Evolutionary conservation across 495 filamentous ascomycete genomes (phyloP).

Genomic region (Astrothelium macrocarpum): DNA sequence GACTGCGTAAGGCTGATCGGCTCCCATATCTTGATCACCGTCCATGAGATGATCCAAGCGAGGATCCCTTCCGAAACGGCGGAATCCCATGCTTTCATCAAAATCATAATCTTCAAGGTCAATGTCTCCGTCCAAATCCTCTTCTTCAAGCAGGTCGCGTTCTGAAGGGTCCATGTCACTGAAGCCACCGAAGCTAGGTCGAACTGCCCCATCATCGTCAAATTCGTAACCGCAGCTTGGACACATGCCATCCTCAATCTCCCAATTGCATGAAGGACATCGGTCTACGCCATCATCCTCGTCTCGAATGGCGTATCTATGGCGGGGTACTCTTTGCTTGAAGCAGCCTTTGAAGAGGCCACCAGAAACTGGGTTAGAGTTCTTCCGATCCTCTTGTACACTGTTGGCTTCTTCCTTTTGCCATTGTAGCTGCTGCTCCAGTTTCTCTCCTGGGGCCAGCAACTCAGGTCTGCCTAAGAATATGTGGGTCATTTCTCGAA

Average conservation of each 20-base stretch:
- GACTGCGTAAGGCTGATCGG: conserved; percentile 15
- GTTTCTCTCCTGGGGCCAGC: conserved; percentile 52
- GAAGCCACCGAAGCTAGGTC: conserved; percentile 23
- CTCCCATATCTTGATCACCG: conserved; percentile 20
- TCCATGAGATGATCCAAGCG: conserved; percentile 11
- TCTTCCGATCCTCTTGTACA: conserved; percentile 44
- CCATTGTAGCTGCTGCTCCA: conserved; percentile 48
- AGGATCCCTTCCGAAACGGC: not conserved
- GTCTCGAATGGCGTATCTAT: conserved; percentile 40
- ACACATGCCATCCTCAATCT: conserved; percentile 51
- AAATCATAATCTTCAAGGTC: conserved; percentile 22
- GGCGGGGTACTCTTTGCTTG: conserved; percentile 25
- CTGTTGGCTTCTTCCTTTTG: conserved; percentile 47
- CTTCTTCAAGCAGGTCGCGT: conserved; percentile 21
- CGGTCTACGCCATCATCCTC: conserved; percentile 51
- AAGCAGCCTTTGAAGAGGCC: conserved; percentile 62
- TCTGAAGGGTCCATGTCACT: conserved; percentile 30
- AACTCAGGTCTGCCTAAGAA: conserved; percentile 57
- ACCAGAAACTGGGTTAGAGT: conserved; percentile 39
- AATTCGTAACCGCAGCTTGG: conserved; percentile 43
- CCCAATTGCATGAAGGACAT: conserved; percentile 57
- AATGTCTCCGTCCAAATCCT: conserved; percentile 29
- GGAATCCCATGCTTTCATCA: conserved; percentile 3
- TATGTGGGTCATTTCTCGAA: conserved; percentile 57
- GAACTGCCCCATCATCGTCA: conserved; percentile 31